A percentile compares a stretch with the other conserved stretches of the same genome.
These are phyloP conservation scores for Onygenales sp. DNA, from an alignment of 2,329 filamentous ascomycete species.

Conservation along the genomic window DNA sequence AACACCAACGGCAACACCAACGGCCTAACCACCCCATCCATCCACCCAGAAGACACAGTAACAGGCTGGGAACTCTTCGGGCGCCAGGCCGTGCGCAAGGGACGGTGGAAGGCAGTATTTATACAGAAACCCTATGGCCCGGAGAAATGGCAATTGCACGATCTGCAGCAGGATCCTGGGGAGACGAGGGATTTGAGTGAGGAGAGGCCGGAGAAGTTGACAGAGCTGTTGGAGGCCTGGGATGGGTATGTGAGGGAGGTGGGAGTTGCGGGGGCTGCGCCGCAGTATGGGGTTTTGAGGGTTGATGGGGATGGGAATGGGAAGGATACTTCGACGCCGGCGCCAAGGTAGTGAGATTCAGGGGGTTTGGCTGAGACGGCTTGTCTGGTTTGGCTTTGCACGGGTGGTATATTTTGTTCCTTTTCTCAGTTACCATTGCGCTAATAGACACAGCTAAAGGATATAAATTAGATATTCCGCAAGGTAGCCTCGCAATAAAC, in stretches of 20 bases:
- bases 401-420: too few relatives aligned
- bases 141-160: conserved; percentile 50
- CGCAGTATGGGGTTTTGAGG: conserved; percentile 5
- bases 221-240: conserved; percentile 45
- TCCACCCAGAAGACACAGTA: conserved; percentile 45
- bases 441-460: too few relatives aligned
- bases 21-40: conserved; percentile 7
- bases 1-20: conserved; percentile 7
- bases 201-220: conserved; percentile 33
- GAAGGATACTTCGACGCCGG: neutral
- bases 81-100: conserved; percentile 45
- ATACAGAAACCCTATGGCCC: conserved; percentile 47
- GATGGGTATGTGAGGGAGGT: conserved; percentile 51
- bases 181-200: conserved; percentile 40
- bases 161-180: conserved; percentile 43
- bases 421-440: too few relatives aligned
- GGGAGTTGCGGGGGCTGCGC: conserved; percentile 33
- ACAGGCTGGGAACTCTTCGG: conserved; percentile 50
- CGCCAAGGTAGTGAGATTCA: neutral
- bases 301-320: neutral
- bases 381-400: too few relatives aligned
- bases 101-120: conserved; percentile 50
- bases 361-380: too few relatives aligned
- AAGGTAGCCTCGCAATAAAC: neutral
- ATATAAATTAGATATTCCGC: neutral